A percentile compares a stretch with the other conserved stretches of the same genome.
Conservation (phyloP, 2,329 filamentous ascomycete genomes). For the Decorospora gaudefroyi region DNA sequence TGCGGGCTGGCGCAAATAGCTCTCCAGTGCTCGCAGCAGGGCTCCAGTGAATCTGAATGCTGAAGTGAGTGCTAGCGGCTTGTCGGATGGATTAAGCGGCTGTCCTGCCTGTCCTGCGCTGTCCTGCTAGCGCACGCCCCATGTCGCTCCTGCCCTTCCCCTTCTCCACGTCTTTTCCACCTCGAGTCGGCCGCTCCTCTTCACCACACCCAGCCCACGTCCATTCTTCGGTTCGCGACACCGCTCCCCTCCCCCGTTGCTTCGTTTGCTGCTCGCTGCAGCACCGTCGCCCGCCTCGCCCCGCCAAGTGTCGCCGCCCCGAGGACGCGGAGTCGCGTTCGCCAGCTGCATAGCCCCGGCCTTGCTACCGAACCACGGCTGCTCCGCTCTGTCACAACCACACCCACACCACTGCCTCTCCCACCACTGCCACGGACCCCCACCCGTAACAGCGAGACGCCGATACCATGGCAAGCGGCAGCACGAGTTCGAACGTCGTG, state of each 20-base stretch:
- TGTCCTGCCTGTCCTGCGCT: slow-evolving; percentile 7
- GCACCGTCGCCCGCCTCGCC: slow-evolving; percentile 22
- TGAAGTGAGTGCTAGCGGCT: too few species aligned
- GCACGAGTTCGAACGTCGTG: slow-evolving; percentile 93
- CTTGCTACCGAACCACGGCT: slow-evolving; percentile 28
- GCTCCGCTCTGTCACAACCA: slow-evolving; percentile 22
- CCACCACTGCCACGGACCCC: slow-evolving; percentile 16
- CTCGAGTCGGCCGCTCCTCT: slow-evolving; percentile 33
- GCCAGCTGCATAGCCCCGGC: slow-evolving; percentile 21
- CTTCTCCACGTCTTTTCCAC: slow-evolving; percentile 32
- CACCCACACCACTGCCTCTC: neutral
- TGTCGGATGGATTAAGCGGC: slow-evolving; percentile 12
- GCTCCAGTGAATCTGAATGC: neutral
- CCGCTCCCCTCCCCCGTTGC: slow-evolving; percentile 18
- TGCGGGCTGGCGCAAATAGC: slow-evolving; percentile 13
- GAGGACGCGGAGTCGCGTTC: slow-evolving; percentile 19
- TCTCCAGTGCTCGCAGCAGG: slow-evolving; percentile 13
- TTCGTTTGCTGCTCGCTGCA: slow-evolving; percentile 28
- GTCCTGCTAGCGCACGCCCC: slow-evolving; percentile 19
- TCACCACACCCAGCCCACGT: slow-evolving; percentile 19
- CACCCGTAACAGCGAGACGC: slow-evolving; percentile 10
- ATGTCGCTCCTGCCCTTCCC: slow-evolving; percentile 26
- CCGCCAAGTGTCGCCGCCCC: slow-evolving; percentile 13
- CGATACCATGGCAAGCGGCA: slow-evolving; percentile 76
- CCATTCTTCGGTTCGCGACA: slow-evolving; percentile 28